Evolutionary conservation across 2,329 filamentous ascomycete genomes (phyloP).

Genomic region (Fusarium verticillioides): DNA sequence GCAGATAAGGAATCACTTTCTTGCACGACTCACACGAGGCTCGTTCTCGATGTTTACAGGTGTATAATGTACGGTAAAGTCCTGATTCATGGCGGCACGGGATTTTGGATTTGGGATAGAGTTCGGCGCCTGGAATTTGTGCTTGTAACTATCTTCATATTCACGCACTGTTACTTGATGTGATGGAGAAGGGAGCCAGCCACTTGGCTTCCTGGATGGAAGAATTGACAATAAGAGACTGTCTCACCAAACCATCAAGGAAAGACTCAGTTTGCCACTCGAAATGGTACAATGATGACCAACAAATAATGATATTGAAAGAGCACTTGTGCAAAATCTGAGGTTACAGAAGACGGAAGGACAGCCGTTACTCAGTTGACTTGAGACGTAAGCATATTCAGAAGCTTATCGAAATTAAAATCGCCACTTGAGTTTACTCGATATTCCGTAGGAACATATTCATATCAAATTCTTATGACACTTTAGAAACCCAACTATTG

Average conservation of each 20-base stretch:
- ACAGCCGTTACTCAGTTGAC: too few relatives aligned
- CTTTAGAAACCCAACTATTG: not conserved
- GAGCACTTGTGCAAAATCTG: not conserved
- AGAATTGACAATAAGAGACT: constrained; percentile 16
- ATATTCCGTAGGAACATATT: not conserved
- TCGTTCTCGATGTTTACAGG: constrained; percentile 19
- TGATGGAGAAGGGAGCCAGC: constrained; percentile 11
- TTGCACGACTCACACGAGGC: constrained; percentile 28
- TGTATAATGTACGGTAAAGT: constrained; percentile 37
- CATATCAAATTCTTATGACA: not conserved
- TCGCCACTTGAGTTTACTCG: not conserved
- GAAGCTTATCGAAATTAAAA: not conserved
- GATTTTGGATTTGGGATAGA: constrained; percentile 14
- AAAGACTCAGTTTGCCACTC: not conserved
- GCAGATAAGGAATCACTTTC: constrained; percentile 29
- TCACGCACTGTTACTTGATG: constrained; percentile 28
- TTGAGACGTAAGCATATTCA: not conserved
- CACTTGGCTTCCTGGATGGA: constrained; percentile 31
- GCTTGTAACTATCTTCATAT: constrained; percentile 42
- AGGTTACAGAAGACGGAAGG: not conserved
- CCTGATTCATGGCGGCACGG: constrained; percentile 19
- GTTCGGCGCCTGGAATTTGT: constrained; percentile 30
- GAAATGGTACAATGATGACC: not conserved
- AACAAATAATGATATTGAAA: not conserved
- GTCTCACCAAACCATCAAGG: constrained; percentile 5